A percentile compares a stretch with the other conserved stretches of the same genome.
Evolutionary conservation across 2,329 filamentous ascomycete genomes (phyloP).

Genomic region (Arthroderma sp.): DNA sequence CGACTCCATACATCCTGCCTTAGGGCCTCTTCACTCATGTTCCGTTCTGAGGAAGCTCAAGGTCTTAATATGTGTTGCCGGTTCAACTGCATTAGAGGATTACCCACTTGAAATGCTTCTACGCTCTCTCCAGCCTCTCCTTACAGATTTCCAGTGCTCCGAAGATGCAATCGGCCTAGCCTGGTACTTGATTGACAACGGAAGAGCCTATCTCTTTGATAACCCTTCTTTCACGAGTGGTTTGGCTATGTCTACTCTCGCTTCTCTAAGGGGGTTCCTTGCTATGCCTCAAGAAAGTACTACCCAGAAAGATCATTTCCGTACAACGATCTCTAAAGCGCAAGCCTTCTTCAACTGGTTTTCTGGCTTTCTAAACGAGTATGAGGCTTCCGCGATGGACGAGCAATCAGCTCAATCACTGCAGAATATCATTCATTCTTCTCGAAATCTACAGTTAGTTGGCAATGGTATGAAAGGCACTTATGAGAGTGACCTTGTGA

Average conservation of each 20-base stretch:
- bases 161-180: constrained; percentile 80
- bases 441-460: constrained; percentile 51
- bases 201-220: constrained; percentile 49
- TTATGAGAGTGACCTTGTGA: constrained; percentile 64
- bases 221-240: constrained; percentile 68
- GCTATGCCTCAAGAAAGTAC: constrained; percentile 63
- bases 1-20: constrained; percentile 64
- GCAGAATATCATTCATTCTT: constrained; percentile 53
- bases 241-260: constrained; percentile 63
- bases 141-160: constrained; percentile 74
- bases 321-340: constrained; percentile 61
- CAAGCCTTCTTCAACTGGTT: constrained; percentile 70
- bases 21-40: constrained; percentile 78
- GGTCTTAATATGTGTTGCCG: constrained; percentile 66
- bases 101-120: constrained; percentile 88
- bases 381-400: constrained; percentile 41
- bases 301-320: constrained; percentile 73
- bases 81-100: constrained; percentile 54
- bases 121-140: constrained; percentile 61
- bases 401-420: constrained; percentile 45
- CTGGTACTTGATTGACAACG: constrained; percentile 65
- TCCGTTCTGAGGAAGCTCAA: constrained; percentile 76
- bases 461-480: constrained; percentile 58
- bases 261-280: constrained; percentile 65
- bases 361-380: constrained; percentile 51